phyloP scores from a whole-genome alignment of 2,329 filamentous ascomycete genomes.

The Fonsecaea erecta region DNA sequence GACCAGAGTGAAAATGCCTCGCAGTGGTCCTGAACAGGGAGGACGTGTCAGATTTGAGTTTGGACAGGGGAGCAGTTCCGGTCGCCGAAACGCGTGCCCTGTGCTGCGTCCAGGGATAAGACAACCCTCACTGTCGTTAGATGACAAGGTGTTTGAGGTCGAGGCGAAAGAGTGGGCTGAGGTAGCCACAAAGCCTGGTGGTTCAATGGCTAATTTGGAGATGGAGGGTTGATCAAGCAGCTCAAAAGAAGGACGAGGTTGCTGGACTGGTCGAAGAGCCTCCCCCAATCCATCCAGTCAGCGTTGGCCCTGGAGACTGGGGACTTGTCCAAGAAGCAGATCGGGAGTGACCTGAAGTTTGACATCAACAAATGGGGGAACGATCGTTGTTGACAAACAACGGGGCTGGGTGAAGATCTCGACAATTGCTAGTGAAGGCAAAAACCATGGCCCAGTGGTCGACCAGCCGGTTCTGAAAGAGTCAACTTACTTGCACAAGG shows the following conservation, averaged over 20 bases:
- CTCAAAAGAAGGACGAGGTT: neutral
- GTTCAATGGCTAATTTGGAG: neutral
- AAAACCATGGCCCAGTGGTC: neutral
- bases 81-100: constrained; percentile 6
- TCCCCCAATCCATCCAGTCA: neutral
- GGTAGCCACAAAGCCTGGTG: neutral
- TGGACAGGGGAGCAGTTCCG: neutral
- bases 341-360: neutral
- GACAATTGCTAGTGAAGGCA: neutral
- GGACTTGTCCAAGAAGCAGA: neutral
- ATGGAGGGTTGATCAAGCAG: neutral
- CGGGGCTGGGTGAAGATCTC: neutral
- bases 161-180: neutral
- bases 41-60: constrained; percentile 9
- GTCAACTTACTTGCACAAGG: neutral
- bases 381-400: constrained; percentile 1
- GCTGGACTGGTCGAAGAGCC: neutral
- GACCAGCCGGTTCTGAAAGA: neutral
- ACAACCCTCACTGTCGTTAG: neutral
- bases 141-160: constrained; percentile 6
- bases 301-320: neutral
- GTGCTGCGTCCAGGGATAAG: neutral
- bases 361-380: neutral
- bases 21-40: neutral
- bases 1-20: neutral